Percentiles rank a stretch among this genome's conserved stretches.
phyloP scores from a whole-genome alignment of 1,284 basidiomycete genomes.

The Marasmius oreades region DNA sequence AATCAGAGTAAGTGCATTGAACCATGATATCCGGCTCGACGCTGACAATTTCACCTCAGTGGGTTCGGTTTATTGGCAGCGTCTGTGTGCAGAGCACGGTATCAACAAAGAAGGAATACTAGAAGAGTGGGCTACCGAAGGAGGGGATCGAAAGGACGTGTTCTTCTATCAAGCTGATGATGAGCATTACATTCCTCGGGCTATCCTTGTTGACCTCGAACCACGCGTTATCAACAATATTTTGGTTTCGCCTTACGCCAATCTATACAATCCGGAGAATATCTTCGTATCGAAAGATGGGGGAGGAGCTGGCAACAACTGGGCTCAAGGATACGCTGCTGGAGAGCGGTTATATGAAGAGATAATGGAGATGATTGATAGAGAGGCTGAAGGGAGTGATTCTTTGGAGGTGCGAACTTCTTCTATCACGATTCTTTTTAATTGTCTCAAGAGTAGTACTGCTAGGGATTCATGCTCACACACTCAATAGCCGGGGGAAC shows the following conservation, averaged over 20 bases:
- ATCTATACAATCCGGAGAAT: conserved; percentile 98
- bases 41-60: conserved; percentile 40
- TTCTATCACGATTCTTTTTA: background rate
- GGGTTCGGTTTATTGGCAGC: conserved; percentile 93
- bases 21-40: conserved; percentile 6
- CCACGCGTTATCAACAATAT: conserved; percentile 98
- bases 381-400: conserved; percentile 98
- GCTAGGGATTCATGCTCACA: conserved; percentile 96
- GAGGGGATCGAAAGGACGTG: conserved; percentile 96
- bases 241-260: conserved; percentile 86
- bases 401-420: conserved; percentile 78
- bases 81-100: conserved; percentile 93
- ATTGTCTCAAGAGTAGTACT: background rate
- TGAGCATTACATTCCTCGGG: conserved; percentile 97
- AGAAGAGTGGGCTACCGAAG: conserved; percentile 93
- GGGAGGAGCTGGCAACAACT: conserved; percentile 98
- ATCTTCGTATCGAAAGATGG: conserved; percentile 95
- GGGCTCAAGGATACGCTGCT: conserved; percentile 91
- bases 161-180: conserved; percentile 99
- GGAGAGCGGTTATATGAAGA: conserved; percentile 96
- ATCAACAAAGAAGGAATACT: conserved; percentile 92
- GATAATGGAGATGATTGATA: conserved; percentile 98
- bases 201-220: conserved; percentile 97
- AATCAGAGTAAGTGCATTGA: conserved; percentile 78
- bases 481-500: conserved; percentile 99